phyloP scores from a whole-genome alignment of 2,329 filamentous ascomycete species.

The Calycina herbarum region DNA sequence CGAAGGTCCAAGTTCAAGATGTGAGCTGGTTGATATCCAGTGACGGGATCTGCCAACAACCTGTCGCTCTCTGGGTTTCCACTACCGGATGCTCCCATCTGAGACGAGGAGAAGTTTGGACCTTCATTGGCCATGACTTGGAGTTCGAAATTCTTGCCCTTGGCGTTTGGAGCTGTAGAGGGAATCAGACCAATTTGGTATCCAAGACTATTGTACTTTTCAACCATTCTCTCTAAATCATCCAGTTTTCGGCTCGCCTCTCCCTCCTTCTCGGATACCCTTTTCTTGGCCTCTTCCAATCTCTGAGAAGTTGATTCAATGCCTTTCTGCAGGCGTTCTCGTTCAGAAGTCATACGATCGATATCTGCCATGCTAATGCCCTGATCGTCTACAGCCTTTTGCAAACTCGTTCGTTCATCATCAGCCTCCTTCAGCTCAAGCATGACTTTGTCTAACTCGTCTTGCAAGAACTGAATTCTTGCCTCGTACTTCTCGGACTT shows the following conservation, averaged over 20 bases:
- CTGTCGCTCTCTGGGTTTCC: slow-evolving; percentile 62
- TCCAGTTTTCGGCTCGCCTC: slow-evolving; percentile 85
- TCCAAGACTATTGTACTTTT: slow-evolving; percentile 89
- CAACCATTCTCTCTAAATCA: slow-evolving; percentile 85
- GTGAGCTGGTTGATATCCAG: slow-evolving; percentile 86
- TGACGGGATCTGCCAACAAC: slow-evolving; percentile 76
- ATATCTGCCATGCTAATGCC: slow-evolving; percentile 98
- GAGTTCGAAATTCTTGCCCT: slow-evolving; percentile 82
- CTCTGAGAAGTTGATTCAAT: slow-evolving; percentile 74
- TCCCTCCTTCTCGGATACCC: slow-evolving; percentile 81
- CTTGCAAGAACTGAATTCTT: slow-evolving; percentile 77
- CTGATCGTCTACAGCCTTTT: slow-evolving; percentile 85
- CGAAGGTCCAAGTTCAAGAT: slow-evolving; percentile 87
- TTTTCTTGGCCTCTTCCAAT: slow-evolving; percentile 82
- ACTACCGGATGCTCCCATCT: slow-evolving; percentile 41
- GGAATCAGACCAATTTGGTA: slow-evolving; percentile 95
- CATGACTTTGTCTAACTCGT: slow-evolving; percentile 78
- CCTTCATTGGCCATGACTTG: slow-evolving; percentile 76
- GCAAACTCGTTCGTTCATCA: slow-evolving; percentile 75
- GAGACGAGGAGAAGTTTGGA: slow-evolving; percentile 72
- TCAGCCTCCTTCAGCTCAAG: slow-evolving; percentile 77
- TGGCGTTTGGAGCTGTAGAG: slow-evolving; percentile 78
- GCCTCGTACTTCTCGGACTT: slow-evolving; percentile 87
- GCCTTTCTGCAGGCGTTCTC: slow-evolving; percentile 86
- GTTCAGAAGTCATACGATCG: slow-evolving; percentile 95